Conservation (phyloP, 805 yeast species). For the Priceomyces medius region DNA sequence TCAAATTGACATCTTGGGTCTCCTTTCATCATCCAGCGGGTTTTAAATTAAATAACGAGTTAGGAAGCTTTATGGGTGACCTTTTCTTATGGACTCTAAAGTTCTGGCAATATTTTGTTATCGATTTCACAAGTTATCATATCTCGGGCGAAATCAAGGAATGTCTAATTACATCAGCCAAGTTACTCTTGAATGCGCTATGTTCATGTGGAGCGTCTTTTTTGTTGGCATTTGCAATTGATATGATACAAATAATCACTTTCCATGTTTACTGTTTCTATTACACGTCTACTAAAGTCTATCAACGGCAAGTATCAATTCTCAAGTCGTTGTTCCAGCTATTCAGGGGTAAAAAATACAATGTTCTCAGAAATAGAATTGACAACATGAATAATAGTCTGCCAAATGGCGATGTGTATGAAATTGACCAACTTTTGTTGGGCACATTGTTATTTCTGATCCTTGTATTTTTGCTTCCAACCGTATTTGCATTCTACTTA, state of each 20-base stretch:
- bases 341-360: slow-evolving; percentile 86
- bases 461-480: slow-evolving; percentile 75
- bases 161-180: neutral
- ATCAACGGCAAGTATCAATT: slow-evolving; percentile 68
- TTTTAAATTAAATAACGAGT: slow-evolving; percentile 81
- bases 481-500: slow-evolving; percentile 79
- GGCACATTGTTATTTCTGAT: slow-evolving; percentile 89
- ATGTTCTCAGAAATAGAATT: slow-evolving; percentile 77
- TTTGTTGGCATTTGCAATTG: slow-evolving; percentile 63
- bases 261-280: slow-evolving; percentile 78
- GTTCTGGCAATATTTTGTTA: slow-evolving; percentile 48
- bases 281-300: slow-evolving; percentile 73
- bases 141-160: neutral
- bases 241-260: slow-evolving; percentile 59
- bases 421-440: slow-evolving; percentile 78
- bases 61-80: slow-evolving; percentile 84
- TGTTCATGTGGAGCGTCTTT: slow-evolving; percentile 55
- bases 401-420: slow-evolving; percentile 46
- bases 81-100: slow-evolving; percentile 80
- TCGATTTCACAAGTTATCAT: slow-evolving; percentile 4
- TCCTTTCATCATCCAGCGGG: slow-evolving; percentile 88
- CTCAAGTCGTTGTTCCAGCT: slow-evolving; percentile 75
- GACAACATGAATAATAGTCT: slow-evolving; percentile 63
- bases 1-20: slow-evolving; percentile 61
- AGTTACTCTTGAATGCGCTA: slow-evolving; percentile 13